Percentiles rank a stretch among this genome's conserved stretches.
Conservation (phyloP, 352 stramenopile genomes). For the Phytophthora pistaciae region DNA sequence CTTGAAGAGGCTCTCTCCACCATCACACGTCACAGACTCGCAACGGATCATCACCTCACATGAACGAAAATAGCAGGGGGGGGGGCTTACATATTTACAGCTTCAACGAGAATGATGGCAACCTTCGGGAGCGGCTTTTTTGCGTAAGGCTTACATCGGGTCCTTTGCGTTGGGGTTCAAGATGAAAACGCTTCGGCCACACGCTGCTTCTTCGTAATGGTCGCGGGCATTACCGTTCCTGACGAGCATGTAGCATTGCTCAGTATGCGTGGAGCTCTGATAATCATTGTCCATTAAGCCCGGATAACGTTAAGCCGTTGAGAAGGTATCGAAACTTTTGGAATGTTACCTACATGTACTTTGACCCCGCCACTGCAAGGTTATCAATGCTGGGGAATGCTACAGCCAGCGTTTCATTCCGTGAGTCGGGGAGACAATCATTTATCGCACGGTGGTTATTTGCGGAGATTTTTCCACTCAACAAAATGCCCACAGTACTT, state of each 20-base stretch:
- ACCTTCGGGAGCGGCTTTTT: conserved; percentile 46
- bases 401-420: not conserved
- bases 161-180: conserved; percentile 55
- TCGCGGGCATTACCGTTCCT: conserved; percentile 53
- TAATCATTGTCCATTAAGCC: conserved; percentile 52
- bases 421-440: conserved; percentile 3
- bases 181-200: conserved; percentile 62
- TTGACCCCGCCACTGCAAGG: not conserved
- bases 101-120: too few species aligned
- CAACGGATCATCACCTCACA: conserved; percentile 6
- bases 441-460: conserved; percentile 4
- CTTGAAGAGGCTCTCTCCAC: conserved; percentile 23
- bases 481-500: not conserved
- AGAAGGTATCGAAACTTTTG: not conserved
- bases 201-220: conserved; percentile 69
- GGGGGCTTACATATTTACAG: too few species aligned
- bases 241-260: conserved; percentile 44
- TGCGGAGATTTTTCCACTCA: not conserved
- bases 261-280: conserved; percentile 49
- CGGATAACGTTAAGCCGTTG: not conserved
- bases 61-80: too few species aligned
- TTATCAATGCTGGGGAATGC: not conserved
- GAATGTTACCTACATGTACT: not conserved
- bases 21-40: conserved; percentile 12
- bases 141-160: conserved; percentile 39